Base-by-base conservation (phyloP, 148 eudicot genomes). In the Diospyros kaki region DNA sequence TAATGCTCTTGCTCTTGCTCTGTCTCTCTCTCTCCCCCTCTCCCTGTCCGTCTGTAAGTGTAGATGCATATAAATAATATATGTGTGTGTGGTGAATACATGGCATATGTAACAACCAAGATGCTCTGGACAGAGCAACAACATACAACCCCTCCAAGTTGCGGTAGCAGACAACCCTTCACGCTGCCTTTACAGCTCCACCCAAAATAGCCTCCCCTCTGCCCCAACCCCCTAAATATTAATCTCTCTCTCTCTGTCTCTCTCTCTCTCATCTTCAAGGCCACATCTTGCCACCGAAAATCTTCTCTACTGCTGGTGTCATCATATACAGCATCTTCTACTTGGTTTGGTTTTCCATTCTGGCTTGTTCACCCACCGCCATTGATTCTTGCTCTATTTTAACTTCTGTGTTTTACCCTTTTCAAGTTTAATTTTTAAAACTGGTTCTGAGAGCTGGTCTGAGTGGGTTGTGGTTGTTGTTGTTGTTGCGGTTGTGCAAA, bases 51-150 rank as follows among this genome's bases (percentile, higher is more conserved):
- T 55, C 40, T 66, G 18, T 18, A 43, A 48, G 8, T 73, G 82
- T 68, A 75, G 75, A 66, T 48, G 52, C 4, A 48, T 48, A 48
- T 4, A 4, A 48, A 48, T 48, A 48, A 48, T 48, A 8, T 48
- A 8, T 48, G 52, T 41, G 46, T 40, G 40, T 41, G 40, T 28
- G 60, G 64, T 28, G 13, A 13, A 9, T 44, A 13, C 9, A 3
- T 15, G 66, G 72, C 68, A 71, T 76, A 50, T 54, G 17, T 72
- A 67, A 84, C 84, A 75, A 65, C 81, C 74, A 76, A 79, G 79
- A 82, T 82, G 83, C 83, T 76, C 75, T 73, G 83, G 82, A 78
- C 80, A 59, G 53, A 54, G 79, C 61, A 71, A 58, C 77, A 78
- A 59, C 71, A 74, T 54, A 59, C 40, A 58, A 74, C 58, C 79